Conservation (phyloP, 768 basidiomycete genomes). For the Leucocoprinus birnbaumii region DNA sequence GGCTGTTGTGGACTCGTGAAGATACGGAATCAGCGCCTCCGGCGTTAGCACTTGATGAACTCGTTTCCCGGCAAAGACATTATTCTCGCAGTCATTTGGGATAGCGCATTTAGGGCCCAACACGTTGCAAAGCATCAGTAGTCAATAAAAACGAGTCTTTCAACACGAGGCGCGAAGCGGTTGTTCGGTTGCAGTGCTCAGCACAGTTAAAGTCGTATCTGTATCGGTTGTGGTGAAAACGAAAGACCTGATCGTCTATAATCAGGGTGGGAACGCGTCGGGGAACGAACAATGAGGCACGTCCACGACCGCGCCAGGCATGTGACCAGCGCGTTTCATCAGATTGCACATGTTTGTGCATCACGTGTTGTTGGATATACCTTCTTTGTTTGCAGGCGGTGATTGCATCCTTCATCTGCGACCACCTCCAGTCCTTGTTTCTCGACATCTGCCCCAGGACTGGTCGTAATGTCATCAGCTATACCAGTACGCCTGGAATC, state of each 20-base stretch:
- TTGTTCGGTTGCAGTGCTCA: background rate
- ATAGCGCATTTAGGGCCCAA: too few relatives aligned
- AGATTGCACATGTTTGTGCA: conserved; percentile 19
- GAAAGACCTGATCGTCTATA: background rate
- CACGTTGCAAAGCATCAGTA: background rate
- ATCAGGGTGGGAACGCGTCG: background rate
- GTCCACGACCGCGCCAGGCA: conserved; percentile 19
- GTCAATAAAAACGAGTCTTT: background rate
- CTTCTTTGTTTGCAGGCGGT: conserved; percentile 19
- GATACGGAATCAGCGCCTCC: too few relatives aligned
- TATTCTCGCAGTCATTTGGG: too few relatives aligned
- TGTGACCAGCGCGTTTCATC: conserved; percentile 35
- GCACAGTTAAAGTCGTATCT: background rate
- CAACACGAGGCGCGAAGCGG: background rate
- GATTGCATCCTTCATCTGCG: conserved; percentile 25
- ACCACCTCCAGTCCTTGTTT: conserved; percentile 17
- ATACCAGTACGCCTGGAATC: conserved; percentile 36
- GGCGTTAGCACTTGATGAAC: background rate
- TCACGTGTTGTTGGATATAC: conserved; percentile 44
- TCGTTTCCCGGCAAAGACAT: background rate
- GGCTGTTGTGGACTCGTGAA: too few relatives aligned
- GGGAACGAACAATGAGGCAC: conserved; percentile 1
- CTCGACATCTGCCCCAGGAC: conserved; percentile 16
- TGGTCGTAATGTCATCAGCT: conserved; percentile 41
- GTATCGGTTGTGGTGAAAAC: conserved; percentile 1